These are phyloP conservation scores for Yamadazyma diospyri DNA, from an alignment of 1,139 yeast species.

Conservation along the genomic window DNA sequence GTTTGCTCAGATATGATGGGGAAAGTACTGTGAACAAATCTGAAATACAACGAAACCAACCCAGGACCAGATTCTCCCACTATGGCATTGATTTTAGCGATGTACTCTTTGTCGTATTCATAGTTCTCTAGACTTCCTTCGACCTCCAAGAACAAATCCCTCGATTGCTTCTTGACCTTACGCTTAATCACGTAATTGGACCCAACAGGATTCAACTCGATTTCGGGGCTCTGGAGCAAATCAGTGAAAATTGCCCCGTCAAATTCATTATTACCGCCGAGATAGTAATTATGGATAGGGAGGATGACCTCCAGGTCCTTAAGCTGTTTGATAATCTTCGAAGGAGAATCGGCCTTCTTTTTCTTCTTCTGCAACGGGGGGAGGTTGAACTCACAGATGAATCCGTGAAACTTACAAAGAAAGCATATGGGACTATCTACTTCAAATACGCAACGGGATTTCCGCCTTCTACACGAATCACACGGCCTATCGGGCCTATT, in stretches of 20 bases:
- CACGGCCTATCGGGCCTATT: conserved; percentile 12
- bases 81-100: conserved; percentile 7
- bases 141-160: conserved; percentile 10
- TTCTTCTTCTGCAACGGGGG: conserved; percentile 15
- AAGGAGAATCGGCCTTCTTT: conserved; percentile 5
- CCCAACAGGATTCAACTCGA: conserved; percentile 9
- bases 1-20: conserved; percentile 11
- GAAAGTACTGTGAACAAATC: conserved; percentile 14
- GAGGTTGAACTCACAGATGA: conserved; percentile 11
- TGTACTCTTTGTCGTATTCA: conserved; percentile 4
- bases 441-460: conserved; percentile 15
- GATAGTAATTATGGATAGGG: conserved; percentile 4
- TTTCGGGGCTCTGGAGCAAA: conserved; percentile 1
- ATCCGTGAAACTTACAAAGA: conserved; percentile 11
- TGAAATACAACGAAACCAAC: conserved; percentile 13
- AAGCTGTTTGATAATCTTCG: not conserved
- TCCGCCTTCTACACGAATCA: conserved; percentile 14
- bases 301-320: not conserved
- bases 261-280: conserved; percentile 13
- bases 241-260: conserved; percentile 10
- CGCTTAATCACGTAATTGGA: conserved; percentile 8
- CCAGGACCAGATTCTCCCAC: conserved; percentile 12
- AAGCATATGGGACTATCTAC: conserved; percentile 10
- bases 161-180: conserved; percentile 5
- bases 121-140: conserved; percentile 5